Base-by-base conservation (phyloP, 2,329 filamentous ascomycete species). In the Thelonectria olida region DNA sequence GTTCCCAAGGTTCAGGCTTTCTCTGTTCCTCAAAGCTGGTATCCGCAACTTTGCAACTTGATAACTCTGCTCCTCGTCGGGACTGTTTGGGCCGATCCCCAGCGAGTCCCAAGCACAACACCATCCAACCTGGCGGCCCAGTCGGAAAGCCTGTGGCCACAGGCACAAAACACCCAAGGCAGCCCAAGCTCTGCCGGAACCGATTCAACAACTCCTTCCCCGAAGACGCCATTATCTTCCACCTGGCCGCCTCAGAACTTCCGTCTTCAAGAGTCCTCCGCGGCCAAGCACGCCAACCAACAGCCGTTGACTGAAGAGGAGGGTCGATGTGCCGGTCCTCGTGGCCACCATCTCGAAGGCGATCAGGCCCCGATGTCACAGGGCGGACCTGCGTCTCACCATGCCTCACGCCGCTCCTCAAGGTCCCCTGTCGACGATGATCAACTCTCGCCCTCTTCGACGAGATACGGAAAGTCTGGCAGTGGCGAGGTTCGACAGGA, bases 331-430 rank as follows among this genome's bases (percentile, higher is more conserved):
- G 78, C 81, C 76, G 81, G 80, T 80, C 79, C 78, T 78, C 77
- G 77, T 76, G 81, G 79, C 78, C 78, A 79, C 74, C 78, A 78
- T 78, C 76, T 78, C 76, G 79, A 77, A 82, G 84, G 85, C 81
- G 84, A 85, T 78, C 82, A 82, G 83, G 79, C 79, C 81, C 84
- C 85, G 81, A 89, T 89, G 87, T 88, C 86, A 80, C 85, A 87
- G 81, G 84, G 82, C 80, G 83, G 81, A 72, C 77, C 82, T 82
- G 81, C 80, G 78, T 79, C 84, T 84, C 81, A 78, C 75, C 81
- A 85, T 81, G 77, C 80, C 75, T 84, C 84, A 78, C 83, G 79
- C 73, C 80, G 77, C 69, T 76, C 79, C 66, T 80, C 81, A 66
- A 79, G 75, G 70, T 82, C 81, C 56, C 78, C 82, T 63, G 69